phyloP scores from a whole-genome alignment of 345 rosid species.

The Gossypioides kirkii region DNA sequence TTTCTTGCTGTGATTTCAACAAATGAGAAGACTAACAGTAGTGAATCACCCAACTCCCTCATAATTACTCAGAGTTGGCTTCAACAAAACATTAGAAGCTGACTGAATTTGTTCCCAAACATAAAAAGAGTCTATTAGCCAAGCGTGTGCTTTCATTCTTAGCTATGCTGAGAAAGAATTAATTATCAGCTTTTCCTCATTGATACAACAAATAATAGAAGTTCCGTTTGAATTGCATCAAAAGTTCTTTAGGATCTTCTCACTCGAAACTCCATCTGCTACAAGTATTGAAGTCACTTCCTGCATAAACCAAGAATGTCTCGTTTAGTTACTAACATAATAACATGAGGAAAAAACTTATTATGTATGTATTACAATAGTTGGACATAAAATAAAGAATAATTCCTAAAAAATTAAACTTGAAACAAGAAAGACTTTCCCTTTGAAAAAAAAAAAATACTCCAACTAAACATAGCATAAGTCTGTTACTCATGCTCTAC shows the following conservation, averaged over 20 bases:
- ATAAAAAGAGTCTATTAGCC: background rate
- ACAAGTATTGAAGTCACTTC: slow-evolving; percentile 75
- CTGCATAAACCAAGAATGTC: slow-evolving; percentile 34
- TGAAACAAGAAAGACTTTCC: too few relatives aligned
- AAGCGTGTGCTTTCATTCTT: background rate
- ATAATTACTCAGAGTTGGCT: too few relatives aligned
- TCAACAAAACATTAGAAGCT: background rate
- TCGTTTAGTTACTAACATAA: too few relatives aligned
- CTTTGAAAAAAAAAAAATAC: too few relatives aligned
- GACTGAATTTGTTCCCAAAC: background rate
- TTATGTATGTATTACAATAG: too few relatives aligned
- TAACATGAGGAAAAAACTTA: too few relatives aligned
- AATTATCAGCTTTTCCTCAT: slow-evolving; percentile 1
- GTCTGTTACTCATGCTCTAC: background rate
- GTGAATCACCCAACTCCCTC: too few relatives aligned
- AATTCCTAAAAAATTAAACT: too few relatives aligned
- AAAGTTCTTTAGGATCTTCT: slow-evolving; percentile 82
- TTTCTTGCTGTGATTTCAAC: too few relatives aligned
- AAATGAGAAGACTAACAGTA: too few relatives aligned
- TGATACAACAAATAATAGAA: slow-evolving; percentile 26
- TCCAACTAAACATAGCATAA: too few relatives aligned
- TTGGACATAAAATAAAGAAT: too few relatives aligned
- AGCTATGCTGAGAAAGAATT: background rate
- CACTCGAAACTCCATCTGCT: slow-evolving; percentile 65
- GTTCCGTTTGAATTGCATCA: slow-evolving; percentile 29